Conservation (phyloP, 176 grass and related monocot species). For the Secale cereale region DNA sequence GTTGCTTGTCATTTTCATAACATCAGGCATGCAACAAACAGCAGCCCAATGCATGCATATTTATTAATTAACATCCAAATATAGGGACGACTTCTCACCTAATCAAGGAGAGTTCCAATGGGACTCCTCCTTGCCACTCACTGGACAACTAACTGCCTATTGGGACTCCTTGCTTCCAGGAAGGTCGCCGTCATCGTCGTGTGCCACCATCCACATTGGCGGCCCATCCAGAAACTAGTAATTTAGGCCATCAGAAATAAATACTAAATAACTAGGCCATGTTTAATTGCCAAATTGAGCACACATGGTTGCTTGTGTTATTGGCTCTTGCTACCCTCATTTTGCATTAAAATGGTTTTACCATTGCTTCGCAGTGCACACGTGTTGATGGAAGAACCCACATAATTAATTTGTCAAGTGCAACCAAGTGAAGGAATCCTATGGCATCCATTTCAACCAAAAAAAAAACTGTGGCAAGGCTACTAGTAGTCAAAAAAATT, state of each 20-base stretch:
- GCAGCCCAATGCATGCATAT: neutral
- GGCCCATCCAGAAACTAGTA: slow-evolving; percentile 13
- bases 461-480: neutral
- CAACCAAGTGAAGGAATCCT: slow-evolving; percentile 6
- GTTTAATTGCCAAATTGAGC: slow-evolving; percentile 10
- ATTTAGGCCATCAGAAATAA: slow-evolving; percentile 21
- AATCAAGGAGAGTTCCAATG: slow-evolving; percentile 35
- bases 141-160: neutral
- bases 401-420: neutral
- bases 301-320: slow-evolving; percentile 19
- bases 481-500: neutral
- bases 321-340: slow-evolving; percentile 10
- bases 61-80: slow-evolving; percentile 9
- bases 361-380: neutral
- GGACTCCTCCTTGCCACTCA: neutral
- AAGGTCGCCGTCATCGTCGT: neutral
- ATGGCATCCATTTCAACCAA: too few species aligned
- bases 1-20: neutral
- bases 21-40: too few species aligned
- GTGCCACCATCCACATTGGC: neutral
- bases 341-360: neutral
- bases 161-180: neutral
- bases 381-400: neutral
- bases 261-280: neutral
- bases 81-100: slow-evolving; percentile 7